phyloP scores from a whole-genome alignment of 805 yeast genomes.

The Ogataea chonburiensis region DNA sequence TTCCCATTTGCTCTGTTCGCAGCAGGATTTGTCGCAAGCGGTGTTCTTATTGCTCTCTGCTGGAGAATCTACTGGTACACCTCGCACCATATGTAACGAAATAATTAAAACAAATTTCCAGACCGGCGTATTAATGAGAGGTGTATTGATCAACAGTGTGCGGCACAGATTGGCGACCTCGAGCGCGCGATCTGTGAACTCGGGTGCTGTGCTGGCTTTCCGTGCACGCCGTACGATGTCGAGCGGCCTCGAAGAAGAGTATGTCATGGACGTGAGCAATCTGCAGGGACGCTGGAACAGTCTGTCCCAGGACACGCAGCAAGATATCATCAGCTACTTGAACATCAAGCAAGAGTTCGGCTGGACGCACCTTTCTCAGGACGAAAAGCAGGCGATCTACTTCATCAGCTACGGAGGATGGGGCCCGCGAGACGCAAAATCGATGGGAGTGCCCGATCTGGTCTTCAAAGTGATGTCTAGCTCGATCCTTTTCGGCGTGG shows the following conservation, averaged over 20 bases:
- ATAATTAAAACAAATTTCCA: neutral
- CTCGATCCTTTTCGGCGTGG: slow-evolving; percentile 33
- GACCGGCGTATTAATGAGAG: neutral
- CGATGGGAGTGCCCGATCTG: slow-evolving; percentile 33
- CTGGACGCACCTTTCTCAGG: slow-evolving; percentile 42
- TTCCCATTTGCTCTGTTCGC: slow-evolving; percentile 19
- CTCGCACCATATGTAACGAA: slow-evolving; percentile 6
- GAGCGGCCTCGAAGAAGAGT: slow-evolving; percentile 34
- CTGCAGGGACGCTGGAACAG: slow-evolving; percentile 35
- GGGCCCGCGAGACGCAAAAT: slow-evolving; percentile 51
- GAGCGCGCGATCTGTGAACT: neutral
- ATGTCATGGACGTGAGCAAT: slow-evolving; percentile 32
- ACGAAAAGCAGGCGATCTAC: slow-evolving; percentile 58
- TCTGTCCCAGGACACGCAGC: slow-evolving; percentile 34
- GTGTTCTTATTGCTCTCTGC: slow-evolving; percentile 14
- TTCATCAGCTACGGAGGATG: slow-evolving; percentile 60
- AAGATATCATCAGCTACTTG: slow-evolving; percentile 36
- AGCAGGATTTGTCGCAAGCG: slow-evolving; percentile 15
- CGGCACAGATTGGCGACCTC: too few species aligned
- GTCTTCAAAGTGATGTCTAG: slow-evolving; percentile 35
- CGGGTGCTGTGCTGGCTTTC: too few species aligned
- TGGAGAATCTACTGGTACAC: slow-evolving; percentile 20
- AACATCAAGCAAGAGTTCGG: slow-evolving; percentile 37
- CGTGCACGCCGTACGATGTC: too few species aligned
- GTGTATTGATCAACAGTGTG: neutral